Percentiles rank a stretch among this genome's conserved stretches.
These are phyloP conservation scores for Stachybotrys echinatus DNA, from an alignment of 2,329 filamentous ascomycete genomes.

Conservation along the genomic window DNA sequence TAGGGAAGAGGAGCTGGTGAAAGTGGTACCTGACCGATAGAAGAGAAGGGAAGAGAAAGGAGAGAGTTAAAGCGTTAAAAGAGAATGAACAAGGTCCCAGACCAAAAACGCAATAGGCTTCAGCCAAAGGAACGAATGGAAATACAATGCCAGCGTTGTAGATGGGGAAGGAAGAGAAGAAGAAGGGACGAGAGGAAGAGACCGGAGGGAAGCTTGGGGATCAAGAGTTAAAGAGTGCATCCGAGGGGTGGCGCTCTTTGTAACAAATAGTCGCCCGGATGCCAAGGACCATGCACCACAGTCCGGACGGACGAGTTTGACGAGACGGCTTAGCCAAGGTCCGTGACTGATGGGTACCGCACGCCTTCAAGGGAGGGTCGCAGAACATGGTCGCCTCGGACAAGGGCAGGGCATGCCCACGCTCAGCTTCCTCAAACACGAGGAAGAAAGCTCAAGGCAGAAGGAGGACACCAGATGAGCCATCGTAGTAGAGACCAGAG, in stretches of 20 bases:
- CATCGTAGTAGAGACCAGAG: not conserved
- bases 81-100: conserved; percentile 40
- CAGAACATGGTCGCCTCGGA: not conserved
- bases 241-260: not conserved
- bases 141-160: conserved; percentile 43
- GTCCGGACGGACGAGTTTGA: not conserved
- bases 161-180: conserved; percentile 31
- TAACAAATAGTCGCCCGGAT: conserved; percentile 23
- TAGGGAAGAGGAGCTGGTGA: conserved; percentile 8
- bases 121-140: conserved; percentile 42
- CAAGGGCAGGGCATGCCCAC: not conserved
- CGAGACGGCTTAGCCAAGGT: not conserved
- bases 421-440: not conserved
- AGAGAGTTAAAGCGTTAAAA: conserved; percentile 25
- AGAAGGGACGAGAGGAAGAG: conserved; percentile 27
- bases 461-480: not conserved
- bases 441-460: not conserved
- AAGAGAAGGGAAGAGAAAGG: conserved; percentile 28
- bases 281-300: conserved; percentile 21
- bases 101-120: conserved; percentile 26
- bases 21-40: conserved; percentile 46
- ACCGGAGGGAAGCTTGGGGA: conserved; percentile 19
- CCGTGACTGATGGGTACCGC: not conserved
- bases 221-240: not conserved
- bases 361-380: not conserved